Evolutionary conservation across 257 asterid species (phyloP).

Genomic region (Fraxinus cuspidata): DNA sequence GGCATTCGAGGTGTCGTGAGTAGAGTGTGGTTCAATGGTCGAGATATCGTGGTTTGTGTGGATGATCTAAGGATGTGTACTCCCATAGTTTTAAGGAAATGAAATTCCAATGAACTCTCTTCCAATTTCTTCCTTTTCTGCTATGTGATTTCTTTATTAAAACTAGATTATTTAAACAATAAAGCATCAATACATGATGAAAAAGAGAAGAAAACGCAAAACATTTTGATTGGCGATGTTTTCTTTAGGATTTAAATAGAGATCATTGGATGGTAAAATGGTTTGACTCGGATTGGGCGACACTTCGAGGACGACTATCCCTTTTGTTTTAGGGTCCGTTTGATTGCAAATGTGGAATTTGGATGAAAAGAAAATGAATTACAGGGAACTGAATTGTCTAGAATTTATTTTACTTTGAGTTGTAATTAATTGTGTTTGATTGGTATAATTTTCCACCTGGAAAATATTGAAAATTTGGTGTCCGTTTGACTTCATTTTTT

Average conservation of each 20-base stretch:
- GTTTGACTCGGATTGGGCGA: constrained; percentile 41
- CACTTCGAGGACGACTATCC: constrained; percentile 1
- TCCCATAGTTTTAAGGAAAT: constrained; percentile 30
- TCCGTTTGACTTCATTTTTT: no score
- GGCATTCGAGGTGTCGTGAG: no score
- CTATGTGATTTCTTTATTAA: not conserved
- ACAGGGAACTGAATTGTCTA: no score
- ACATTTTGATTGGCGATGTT: constrained; percentile 21
- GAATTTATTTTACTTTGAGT: no score
- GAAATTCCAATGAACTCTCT: constrained; percentile 41
- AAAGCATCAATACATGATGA: constrained; percentile 31
- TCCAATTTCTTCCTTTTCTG: constrained; percentile 34
- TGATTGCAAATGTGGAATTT: no score
- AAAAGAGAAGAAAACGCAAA: constrained; percentile 26
- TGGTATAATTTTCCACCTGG: no score
- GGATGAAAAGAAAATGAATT: no score
- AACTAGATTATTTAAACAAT: constrained; percentile 26
- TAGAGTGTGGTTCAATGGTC: no score
- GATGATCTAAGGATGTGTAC: no score
- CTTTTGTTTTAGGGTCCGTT: constrained; percentile 56
- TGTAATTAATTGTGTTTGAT: no score
- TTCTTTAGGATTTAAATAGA: constrained; percentile 49
- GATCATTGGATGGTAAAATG: constrained; percentile 45
- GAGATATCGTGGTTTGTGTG: no score
- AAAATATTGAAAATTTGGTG: no score